phyloP scores from a whole-genome alignment of 139 green algal species.

The Desmodesmus armatus region DNA sequence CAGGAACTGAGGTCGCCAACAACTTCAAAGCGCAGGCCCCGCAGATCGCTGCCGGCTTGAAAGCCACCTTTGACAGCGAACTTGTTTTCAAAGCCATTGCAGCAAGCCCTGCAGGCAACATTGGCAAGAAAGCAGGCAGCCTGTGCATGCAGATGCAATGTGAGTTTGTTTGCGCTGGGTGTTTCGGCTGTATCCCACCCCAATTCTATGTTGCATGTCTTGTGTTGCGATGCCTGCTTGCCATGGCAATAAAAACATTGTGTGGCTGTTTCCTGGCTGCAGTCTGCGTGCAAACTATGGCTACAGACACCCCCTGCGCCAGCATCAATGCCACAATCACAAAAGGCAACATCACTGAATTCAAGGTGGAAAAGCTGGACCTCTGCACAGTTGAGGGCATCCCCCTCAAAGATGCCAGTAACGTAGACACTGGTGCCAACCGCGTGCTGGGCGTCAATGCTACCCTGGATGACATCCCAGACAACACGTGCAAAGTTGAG shows the following conservation, averaged over 20 bases:
- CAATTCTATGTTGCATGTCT: no score
- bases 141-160: slow-evolving; percentile 13
- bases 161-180: neutral
- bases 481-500: no score
- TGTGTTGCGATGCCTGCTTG: no score
- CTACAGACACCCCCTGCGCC: neutral
- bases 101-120: neutral
- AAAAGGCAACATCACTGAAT: neutral
- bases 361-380: neutral
- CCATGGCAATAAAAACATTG: neutral
- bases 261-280: neutral
- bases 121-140: slow-evolving; percentile 25
- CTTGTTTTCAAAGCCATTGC: neutral
- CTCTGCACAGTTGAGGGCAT: slow-evolving; percentile 16
- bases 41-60: no score
- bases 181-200: neutral
- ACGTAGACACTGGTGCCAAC: neutral
- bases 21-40: no score
- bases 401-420: no score
- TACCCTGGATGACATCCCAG: no score
- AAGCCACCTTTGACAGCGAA: neutral
- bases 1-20: neutral
- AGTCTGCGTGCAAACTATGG: slow-evolving; percentile 8
- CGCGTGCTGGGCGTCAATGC: no score
- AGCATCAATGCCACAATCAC: neutral